These are phyloP conservation scores for Hemileccinum impolitum DNA, from an alignment of 768 basidiomycete genomes.

Conservation along the genomic window DNA sequence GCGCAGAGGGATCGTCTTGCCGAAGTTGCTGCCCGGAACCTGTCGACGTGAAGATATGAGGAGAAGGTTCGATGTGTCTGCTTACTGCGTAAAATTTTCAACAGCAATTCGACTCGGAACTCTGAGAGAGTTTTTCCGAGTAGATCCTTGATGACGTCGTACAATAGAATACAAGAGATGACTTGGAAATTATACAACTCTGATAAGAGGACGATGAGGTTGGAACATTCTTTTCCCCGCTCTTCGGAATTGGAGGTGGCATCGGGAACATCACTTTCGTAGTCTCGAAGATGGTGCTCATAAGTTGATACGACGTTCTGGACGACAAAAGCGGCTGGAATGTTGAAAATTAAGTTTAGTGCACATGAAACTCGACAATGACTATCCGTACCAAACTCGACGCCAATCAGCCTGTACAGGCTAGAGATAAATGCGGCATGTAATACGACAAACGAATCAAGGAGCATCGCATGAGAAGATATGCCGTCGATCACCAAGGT, in stretches of 20 bases:
- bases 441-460: constrained; percentile 88
- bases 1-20: constrained; percentile 84
- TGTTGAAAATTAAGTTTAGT: neutral
- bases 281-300: constrained; percentile 50
- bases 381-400: constrained; percentile 77
- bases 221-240: constrained; percentile 83
- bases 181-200: constrained; percentile 98
- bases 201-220: constrained; percentile 81
- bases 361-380: neutral
- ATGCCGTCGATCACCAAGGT: constrained; percentile 75
- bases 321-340: constrained; percentile 75
- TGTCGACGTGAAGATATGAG: constrained; percentile 32
- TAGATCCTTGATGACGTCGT: constrained; percentile 81
- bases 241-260: constrained; percentile 31
- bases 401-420: constrained; percentile 75
- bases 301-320: constrained; percentile 69
- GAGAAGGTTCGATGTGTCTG: neutral
- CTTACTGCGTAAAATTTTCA: constrained; percentile 82
- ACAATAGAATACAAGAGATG: constrained; percentile 82
- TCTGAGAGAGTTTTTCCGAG: constrained; percentile 66
- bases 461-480: constrained; percentile 70
- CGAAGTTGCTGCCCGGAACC: constrained; percentile 91
- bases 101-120: constrained; percentile 78
- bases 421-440: constrained; percentile 83
- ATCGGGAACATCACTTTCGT: constrained; percentile 14